Base-by-base conservation (phyloP, 1,284 basidiomycete genomes). In the Phenoliferia sp. region DNA sequence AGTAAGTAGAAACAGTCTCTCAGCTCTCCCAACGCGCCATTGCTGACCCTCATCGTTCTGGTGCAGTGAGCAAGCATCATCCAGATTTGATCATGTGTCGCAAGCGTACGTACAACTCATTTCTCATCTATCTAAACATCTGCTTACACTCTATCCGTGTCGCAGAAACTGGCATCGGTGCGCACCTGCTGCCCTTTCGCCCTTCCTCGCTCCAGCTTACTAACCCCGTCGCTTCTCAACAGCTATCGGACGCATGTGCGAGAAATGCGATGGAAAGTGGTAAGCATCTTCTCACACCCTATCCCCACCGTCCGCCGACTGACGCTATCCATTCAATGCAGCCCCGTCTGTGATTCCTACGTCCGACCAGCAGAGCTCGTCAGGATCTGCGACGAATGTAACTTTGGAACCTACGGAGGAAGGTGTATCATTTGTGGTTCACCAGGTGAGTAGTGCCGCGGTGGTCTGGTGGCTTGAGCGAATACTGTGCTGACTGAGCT, bases 181-280 rank as follows among this genome's bases (percentile, higher is more conserved):
- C 32, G 65, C 57, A 32, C 35, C 26, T 28, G 3, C 31, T 52
- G 31, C 39, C 31, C 34, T 22, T 22, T 19, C 48, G 31, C 39
- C 29, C 36, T 10, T 28, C 31, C 59, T 68, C 34, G 22, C 59
- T 29, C 12, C 19, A n/a, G 5, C 28, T 22, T 31, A 12, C 32
- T 31, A 22, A 15, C 52, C 29, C 10, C 59, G 9, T 44, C 32
- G 16, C 22, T 39, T 6, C 29, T 15, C 22, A 34, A 9, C 69
- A 94, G 92, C 95, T 58, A 94, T 98, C 74, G 96, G 96, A 33
- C 89, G 96, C 76, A 85, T 97, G 62, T 99, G 96, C 80, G 96
- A 99, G 81, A 98, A 98, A 80, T 97, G 94, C 77, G 96, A 99
- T 79, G 96, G 96, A 62, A 98, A 98, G 86, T 99, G 95, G 94